Evolutionary conservation across 2,329 filamentous ascomycete genomes (phyloP).

Genomic region (Trichoderma sp.): DNA sequence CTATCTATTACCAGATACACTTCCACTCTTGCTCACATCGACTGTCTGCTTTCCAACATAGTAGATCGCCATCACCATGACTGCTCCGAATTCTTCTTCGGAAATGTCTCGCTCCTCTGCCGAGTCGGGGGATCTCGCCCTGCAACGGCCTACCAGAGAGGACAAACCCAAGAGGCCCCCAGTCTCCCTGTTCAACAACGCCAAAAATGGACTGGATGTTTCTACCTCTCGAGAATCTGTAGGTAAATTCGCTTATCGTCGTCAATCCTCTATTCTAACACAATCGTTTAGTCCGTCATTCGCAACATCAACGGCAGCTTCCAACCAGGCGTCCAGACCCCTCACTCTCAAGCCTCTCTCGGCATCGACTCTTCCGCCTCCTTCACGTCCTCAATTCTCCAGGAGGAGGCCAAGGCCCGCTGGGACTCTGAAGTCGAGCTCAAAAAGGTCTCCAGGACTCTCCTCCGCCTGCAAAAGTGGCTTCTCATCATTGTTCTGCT

Average conservation of each 20-base stretch:
- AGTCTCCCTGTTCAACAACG: constrained; percentile 28
- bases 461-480: constrained; percentile 47
- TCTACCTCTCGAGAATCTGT: constrained; percentile 40
- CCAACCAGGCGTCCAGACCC: constrained; percentile 40
- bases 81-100: not conserved
- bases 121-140: constrained; percentile 22
- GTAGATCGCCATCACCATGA: not conserved
- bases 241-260: constrained; percentile 8
- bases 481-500: constrained; percentile 43
- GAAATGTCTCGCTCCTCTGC: not conserved
- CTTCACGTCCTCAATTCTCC: constrained; percentile 43
- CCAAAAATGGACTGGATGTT: constrained; percentile 27
- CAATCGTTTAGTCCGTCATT: constrained; percentile 40
- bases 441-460: constrained; percentile 43
- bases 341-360: constrained; percentile 39
- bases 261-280: not conserved
- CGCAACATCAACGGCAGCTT: constrained; percentile 41
- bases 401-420: constrained; percentile 46
- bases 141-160: constrained; percentile 15
- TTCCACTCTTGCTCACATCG: no score
- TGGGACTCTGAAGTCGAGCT: constrained; percentile 48
- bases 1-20: no score
- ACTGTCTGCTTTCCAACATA: not conserved
- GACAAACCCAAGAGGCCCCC: constrained; percentile 29
- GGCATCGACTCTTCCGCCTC: constrained; percentile 41